Evolutionary conservation across 257 asterid species (phyloP).

Genomic region (Avicennia marina): DNA sequence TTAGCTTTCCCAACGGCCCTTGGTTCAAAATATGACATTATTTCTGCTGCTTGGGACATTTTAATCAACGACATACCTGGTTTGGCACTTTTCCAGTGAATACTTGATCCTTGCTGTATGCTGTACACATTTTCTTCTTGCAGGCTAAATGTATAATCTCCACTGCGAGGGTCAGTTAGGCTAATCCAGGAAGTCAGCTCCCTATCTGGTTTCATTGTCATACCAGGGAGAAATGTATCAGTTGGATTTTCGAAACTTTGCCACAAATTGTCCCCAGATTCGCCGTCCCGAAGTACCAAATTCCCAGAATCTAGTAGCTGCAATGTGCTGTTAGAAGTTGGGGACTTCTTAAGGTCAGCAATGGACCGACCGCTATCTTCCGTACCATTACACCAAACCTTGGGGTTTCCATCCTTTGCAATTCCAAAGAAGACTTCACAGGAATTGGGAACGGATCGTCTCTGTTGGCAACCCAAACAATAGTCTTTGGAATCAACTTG

Average conservation of each 20-base stretch:
- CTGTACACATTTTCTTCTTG: conserved; percentile 7
- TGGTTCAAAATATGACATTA: conserved; percentile 11
- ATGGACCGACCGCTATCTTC: no score
- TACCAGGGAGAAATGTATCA: conserved; percentile 43
- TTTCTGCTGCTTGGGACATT: neutral
- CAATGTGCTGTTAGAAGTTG: conserved; percentile 10
- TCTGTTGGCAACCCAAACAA: no score
- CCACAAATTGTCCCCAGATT: conserved; percentile 25
- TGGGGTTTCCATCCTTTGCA: conserved; percentile 30
- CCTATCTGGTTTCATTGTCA: conserved; percentile 23
- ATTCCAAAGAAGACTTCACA: conserved; percentile 16
- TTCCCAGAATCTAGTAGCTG: conserved; percentile 45
- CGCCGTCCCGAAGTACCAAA: conserved; percentile 27
- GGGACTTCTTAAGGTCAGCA: neutral
- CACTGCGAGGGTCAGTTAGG: conserved; percentile 8
- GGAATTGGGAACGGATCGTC: conserved; percentile 19
- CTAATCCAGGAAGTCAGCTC: conserved; percentile 21
- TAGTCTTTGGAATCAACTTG: conserved; percentile 6
- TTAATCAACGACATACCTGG: neutral
- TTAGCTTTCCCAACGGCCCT: neutral
- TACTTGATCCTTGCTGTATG: neutral
- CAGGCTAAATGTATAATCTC: conserved; percentile 18
- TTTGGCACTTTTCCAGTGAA: conserved; percentile 25
- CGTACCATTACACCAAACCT: conserved; percentile 6
- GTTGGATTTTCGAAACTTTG: conserved; percentile 39